Evolutionary conservation across 257 asterid genomes (phyloP), one percentile per base, ranked within the genome.

Genomic region (Ilex aquifolium): DNA sequence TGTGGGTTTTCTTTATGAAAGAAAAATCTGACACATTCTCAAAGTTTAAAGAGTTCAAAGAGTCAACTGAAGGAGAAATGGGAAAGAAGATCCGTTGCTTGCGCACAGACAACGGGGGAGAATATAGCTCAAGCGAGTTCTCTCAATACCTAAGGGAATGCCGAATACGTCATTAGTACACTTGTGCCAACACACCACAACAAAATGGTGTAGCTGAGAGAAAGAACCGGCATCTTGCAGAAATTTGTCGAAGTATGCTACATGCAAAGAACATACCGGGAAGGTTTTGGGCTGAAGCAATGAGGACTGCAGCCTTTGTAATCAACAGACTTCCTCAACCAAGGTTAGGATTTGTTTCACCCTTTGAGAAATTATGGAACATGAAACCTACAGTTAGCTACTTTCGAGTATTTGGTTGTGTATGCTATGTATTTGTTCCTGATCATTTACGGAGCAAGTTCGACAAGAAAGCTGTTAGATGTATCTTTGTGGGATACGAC

Each of bases 351-450:
- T 67, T 51, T n/a, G 5, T 59, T 32, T 67, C 65, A 60, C 72
- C 65, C 2, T 67, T 67, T 60, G 60, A 58, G 39, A 66, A 57
- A 51, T 11, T 66, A 2, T 66, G 72, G 60, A 67, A 60, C 46
- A 67, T 50, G 10, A 67, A 59, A 40, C 36, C 60, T 4, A 50
- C 59, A 32, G 72, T 67, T 5, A 66, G 66, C 27, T 21, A 21
- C 27, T 21, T 21, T 21, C 27, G 27, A 21, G 27, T 21, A 21
- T 21, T 21, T 21, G 27, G 27, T 1, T 21, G 27, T 21, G 27
- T 21, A 21, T 21, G 27, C 27, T 21, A 21, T 21, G 27, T 21
- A 21, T 21, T 21, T 21, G 27, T 21, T 21, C 27, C 27, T 21
- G 27, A 21, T 21, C 27, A 21, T 21, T 21, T 21, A 21, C 27